Evolutionary conservation across 2,329 filamentous ascomycete species (phyloP).

Genomic region (Cladophialophora yegresii): DNA sequence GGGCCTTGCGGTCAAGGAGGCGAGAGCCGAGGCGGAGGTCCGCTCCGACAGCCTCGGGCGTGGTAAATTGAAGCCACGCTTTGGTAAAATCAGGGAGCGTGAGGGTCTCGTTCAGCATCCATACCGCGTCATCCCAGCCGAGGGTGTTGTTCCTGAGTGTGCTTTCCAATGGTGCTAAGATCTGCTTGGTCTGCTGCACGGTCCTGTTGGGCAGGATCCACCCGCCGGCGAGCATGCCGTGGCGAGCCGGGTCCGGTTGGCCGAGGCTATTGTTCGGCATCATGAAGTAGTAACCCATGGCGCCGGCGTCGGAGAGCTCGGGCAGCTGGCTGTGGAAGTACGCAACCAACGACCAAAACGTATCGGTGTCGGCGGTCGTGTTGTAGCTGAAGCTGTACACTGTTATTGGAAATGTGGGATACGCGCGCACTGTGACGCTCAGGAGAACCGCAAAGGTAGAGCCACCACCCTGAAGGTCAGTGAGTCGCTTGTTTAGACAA

Average conservation of each 20-base stretch:
- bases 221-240: conserved; percentile 23
- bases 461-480: conserved; percentile 36
- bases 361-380: conserved; percentile 41
- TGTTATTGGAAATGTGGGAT: conserved; percentile 47
- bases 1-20: conserved; percentile 23
- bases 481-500: conserved; percentile 34
- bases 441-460: conserved; percentile 57
- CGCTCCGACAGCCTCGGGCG: conserved; percentile 20
- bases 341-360: conserved; percentile 54
- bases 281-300: conserved; percentile 31
- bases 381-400: conserved; percentile 49
- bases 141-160: conserved; percentile 29
- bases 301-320: conserved; percentile 24
- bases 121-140: conserved; percentile 36
- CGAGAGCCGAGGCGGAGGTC: conserved; percentile 29
- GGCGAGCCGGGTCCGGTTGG: conserved; percentile 12
- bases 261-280: conserved; percentile 28
- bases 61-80: conserved; percentile 6
- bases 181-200: conserved; percentile 16
- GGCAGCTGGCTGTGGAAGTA: conserved; percentile 43
- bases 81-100: conserved; percentile 38
- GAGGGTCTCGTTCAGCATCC: conserved; percentile 37
- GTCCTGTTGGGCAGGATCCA: conserved; percentile 32
- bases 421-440: conserved; percentile 54
- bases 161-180: conserved; percentile 30